Percentiles rank a stretch among this genome's conserved stretches.
These are phyloP conservation scores for Akanthomyces uredinophilus DNA, from an alignment of 2,329 filamentous ascomycete species.

Conservation along the genomic window DNA sequence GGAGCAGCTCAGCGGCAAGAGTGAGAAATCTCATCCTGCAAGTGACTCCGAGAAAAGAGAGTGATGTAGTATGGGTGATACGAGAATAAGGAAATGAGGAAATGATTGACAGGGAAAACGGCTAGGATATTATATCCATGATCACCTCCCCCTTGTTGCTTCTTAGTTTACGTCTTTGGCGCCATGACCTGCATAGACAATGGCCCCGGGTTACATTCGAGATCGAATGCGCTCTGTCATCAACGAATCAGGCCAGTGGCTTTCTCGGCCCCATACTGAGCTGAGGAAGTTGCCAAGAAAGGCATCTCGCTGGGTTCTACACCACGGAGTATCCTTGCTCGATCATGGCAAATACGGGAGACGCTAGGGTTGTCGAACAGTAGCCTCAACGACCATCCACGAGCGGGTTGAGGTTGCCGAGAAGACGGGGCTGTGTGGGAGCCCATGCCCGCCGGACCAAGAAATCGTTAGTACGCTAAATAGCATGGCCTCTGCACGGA, in stretches of 20 bases:
- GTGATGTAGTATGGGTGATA: neutral
- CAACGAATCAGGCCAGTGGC: neutral
- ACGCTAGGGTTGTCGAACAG: neutral
- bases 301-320: neutral
- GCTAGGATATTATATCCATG: neutral
- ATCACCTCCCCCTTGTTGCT: neutral
- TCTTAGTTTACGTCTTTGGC: neutral
- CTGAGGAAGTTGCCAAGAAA: neutral
- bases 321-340: neutral
- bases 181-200: neutral
- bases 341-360: neutral
- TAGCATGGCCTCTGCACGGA: neutral
- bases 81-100: neutral
- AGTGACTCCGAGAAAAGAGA: neutral
- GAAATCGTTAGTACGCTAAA: neutral
- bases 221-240: neutral
- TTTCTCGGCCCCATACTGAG: neutral
- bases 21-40: conserved; percentile 8
- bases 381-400: neutral
- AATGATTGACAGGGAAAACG: neutral
- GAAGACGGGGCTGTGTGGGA: neutral
- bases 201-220: neutral
- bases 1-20: conserved; percentile 10
- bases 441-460: neutral
- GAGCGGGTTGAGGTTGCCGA: neutral